phyloP scores from a whole-genome alignment of 768 basidiomycete genomes.

The Arthromyces matolae region DNA sequence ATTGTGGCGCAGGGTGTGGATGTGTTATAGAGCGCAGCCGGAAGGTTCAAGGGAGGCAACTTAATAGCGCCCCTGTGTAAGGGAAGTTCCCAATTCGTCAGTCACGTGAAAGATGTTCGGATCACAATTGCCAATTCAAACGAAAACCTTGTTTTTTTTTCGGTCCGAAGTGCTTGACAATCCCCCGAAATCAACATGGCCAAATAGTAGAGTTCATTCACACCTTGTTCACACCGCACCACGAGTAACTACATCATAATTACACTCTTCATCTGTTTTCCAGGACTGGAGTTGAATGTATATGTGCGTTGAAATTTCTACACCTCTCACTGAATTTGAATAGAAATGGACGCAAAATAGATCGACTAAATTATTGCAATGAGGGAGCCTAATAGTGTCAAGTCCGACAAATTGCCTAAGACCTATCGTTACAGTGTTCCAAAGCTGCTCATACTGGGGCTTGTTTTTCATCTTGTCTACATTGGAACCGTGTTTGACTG shows the following conservation, averaged over 20 bases:
- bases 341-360: neutral
- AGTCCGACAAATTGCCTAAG: neutral
- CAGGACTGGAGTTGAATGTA: conserved; percentile 2
- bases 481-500: conserved; percentile 79
- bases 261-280: conserved; percentile 25
- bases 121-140: too few relatives aligned
- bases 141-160: too few relatives aligned
- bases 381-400: conserved; percentile 1
- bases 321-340: neutral
- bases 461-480: conserved; percentile 72
- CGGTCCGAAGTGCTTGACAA: too few relatives aligned
- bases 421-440: conserved; percentile 36
- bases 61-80: too few relatives aligned
- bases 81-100: neutral
- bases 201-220: too few relatives aligned
- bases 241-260: too few relatives aligned
- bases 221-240: too few relatives aligned
- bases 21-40: too few relatives aligned
- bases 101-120: too few relatives aligned
- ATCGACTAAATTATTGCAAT: conserved; percentile 3
- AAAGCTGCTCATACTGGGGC: conserved; percentile 57
- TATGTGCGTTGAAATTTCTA: conserved; percentile 1
- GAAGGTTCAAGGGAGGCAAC: too few relatives aligned
- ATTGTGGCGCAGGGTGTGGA: conserved; percentile 30
- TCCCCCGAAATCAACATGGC: too few relatives aligned